Percentiles rank a stretch among this genome's conserved stretches.
phyloP scores from a whole-genome alignment of 768 basidiomycete genomes.

The Boletus reticuloceps region DNA sequence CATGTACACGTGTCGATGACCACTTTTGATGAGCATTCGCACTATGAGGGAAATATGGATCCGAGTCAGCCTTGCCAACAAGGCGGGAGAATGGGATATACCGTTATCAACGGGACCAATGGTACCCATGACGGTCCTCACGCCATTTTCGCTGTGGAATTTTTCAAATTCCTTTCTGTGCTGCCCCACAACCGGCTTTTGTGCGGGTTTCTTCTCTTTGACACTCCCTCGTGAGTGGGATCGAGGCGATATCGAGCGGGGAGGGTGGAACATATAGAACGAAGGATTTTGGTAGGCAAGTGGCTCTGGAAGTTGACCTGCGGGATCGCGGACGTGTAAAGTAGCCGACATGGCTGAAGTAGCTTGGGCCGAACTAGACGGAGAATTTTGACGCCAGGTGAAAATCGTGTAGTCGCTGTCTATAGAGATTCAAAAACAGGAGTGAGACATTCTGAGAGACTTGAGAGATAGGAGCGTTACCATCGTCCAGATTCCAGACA shows the following conservation, averaged over 20 bases:
- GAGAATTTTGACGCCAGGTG: constrained; percentile 61
- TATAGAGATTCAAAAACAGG: constrained; percentile 28
- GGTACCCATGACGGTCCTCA: constrained; percentile 85
- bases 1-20: constrained; percentile 93
- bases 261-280: constrained; percentile 58
- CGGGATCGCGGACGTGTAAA: constrained; percentile 62
- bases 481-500: constrained; percentile 89
- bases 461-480: constrained; percentile 37
- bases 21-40: constrained; percentile 89
- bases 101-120: constrained; percentile 91
- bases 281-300: constrained; percentile 68
- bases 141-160: constrained; percentile 91
- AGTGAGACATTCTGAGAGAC: not conserved
- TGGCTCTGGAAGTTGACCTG: constrained; percentile 53
- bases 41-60: constrained; percentile 41
- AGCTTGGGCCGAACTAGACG: constrained; percentile 19
- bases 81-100: constrained; percentile 30
- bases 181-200: constrained; percentile 27
- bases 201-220: constrained; percentile 41
- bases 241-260: constrained; percentile 28
- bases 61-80: not conserved
- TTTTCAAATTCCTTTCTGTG: constrained; percentile 77
- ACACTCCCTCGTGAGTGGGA: constrained; percentile 33
- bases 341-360: constrained; percentile 30
- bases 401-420: constrained; percentile 91